Evolutionary conservation across 768 basidiomycete species (phyloP).

Genomic region (Lanmaoa rubissima): DNA sequence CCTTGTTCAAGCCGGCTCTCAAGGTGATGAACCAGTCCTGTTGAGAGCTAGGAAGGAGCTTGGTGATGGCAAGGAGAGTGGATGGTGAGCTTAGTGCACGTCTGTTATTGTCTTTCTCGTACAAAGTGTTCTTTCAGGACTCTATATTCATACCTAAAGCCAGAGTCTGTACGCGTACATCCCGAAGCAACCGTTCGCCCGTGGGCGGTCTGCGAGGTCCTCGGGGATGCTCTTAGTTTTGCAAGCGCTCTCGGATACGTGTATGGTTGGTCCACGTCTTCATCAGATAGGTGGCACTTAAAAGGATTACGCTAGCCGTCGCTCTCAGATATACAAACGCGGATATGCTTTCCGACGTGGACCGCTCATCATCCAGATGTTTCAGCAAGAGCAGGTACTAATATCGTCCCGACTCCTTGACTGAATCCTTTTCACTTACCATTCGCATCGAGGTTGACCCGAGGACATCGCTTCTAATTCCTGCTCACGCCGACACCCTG

Average conservation of each 20-base stretch:
- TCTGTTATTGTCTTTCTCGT: not conserved
- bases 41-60: conserved; percentile 77
- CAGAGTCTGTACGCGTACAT: conserved; percentile 79
- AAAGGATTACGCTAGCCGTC: conserved; percentile 40
- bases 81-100: conserved; percentile 49
- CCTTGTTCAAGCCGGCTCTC: conserved; percentile 48
- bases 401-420: conserved; percentile 1
- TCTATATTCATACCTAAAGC: conserved; percentile 77
- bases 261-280: conserved; percentile 38
- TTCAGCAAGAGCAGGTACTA: conserved; percentile 76
- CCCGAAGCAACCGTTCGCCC: conserved; percentile 87
- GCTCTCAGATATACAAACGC: conserved; percentile 78
- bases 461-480: conserved; percentile 71
- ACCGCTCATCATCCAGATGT: conserved; percentile 72
- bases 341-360: conserved; percentile 78
- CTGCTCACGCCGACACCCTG: conserved; percentile 74
- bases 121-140: conserved; percentile 44
- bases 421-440: conserved; percentile 4
- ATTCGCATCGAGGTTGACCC: conserved; percentile 55
- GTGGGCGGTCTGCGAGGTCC: conserved; percentile 77
- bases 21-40: conserved; percentile 61
- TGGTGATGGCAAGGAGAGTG: conserved; percentile 47
- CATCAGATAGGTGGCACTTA: not conserved
- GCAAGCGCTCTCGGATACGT: conserved; percentile 77
- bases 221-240: conserved; percentile 78